phyloP scores from a whole-genome alignment of 1,284 basidiomycete species.

The Cryptococcus sp. region DNA sequence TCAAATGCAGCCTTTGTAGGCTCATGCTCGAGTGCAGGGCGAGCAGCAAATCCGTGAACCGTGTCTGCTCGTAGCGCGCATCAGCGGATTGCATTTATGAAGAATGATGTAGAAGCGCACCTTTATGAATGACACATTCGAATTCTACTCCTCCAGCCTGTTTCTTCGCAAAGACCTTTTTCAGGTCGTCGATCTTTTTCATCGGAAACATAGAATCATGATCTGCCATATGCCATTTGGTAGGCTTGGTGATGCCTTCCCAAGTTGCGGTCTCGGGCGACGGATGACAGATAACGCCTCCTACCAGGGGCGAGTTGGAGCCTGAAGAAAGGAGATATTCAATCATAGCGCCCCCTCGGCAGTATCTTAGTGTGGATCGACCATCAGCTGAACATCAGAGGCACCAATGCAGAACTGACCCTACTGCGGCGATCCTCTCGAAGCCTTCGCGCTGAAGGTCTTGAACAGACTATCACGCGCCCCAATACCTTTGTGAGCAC shows the following conservation, averaged over 20 bases:
- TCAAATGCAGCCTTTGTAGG: neutral
- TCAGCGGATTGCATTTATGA: too few relatives aligned
- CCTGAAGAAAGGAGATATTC: neutral
- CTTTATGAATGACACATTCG: neutral
- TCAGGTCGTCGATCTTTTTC: neutral
- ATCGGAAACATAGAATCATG: neutral
- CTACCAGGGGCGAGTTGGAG: neutral
- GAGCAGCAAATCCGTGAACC: neutral
- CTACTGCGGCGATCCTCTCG: neutral
- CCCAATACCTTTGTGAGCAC: too few relatives aligned
- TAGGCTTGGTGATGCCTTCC: neutral
- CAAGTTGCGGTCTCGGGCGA: neutral
- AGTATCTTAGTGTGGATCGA: neutral
- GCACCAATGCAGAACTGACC: neutral
- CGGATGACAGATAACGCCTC: neutral
- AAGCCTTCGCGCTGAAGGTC: neutral
- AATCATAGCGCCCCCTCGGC: neutral
- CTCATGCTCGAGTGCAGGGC: neutral
- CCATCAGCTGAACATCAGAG: too few relatives aligned
- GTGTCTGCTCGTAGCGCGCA: neutral
- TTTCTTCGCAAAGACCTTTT: neutral
- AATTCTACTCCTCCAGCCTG: neutral
- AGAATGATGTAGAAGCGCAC: neutral
- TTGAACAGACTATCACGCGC: neutral
- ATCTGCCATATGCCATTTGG: neutral